Conservation (phyloP, 1,139 yeast genomes). For the Meyerozyma athensensis region DNA sequence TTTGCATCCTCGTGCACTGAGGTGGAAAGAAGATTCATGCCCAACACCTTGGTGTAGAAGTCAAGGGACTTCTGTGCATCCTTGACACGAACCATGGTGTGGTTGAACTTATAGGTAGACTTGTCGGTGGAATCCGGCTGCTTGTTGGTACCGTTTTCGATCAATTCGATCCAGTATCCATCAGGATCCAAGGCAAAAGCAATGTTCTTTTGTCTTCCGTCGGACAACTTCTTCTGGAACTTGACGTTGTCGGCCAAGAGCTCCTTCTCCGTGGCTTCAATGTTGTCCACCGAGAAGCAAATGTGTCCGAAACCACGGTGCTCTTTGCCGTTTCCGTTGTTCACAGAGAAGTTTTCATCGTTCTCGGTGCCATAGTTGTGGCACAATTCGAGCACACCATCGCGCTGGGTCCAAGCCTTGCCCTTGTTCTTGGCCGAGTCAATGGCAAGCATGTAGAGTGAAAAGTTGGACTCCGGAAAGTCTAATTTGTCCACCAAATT, state of each 20-base stretch:
- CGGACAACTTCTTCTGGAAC: slow-evolving; percentile 78
- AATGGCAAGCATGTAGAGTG: slow-evolving; percentile 55
- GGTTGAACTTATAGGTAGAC: slow-evolving; percentile 65
- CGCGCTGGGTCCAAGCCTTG: slow-evolving; percentile 52
- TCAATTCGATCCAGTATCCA: slow-evolving; percentile 93
- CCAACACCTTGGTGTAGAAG: slow-evolving; percentile 74
- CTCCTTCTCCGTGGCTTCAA: slow-evolving; percentile 54
- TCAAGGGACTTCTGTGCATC: slow-evolving; percentile 73
- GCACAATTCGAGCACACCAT: slow-evolving; percentile 80
- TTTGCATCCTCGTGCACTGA: slow-evolving; percentile 60
- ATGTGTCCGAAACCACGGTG: slow-evolving; percentile 93
- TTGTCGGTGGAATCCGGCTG: slow-evolving; percentile 33
- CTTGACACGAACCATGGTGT: slow-evolving; percentile 88
- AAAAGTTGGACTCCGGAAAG: slow-evolving; percentile 53
- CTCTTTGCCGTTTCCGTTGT: slow-evolving; percentile 81
- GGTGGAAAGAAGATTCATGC: slow-evolving; percentile 66
- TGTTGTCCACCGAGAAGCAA: slow-evolving; percentile 80
- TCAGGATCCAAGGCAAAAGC: slow-evolving; percentile 95
- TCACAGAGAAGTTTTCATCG: slow-evolving; percentile 53
- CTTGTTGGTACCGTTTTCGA: slow-evolving; percentile 53
- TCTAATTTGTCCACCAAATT: slow-evolving; percentile 49
- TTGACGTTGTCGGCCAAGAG: slow-evolving; percentile 58
- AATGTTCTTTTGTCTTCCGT: slow-evolving; percentile 89
- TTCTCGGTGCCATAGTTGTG: slow-evolving; percentile 74
- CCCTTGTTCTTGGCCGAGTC: slow-evolving; percentile 41